A percentile compares a stretch with the other conserved stretches of the same genome.
Evolutionary conservation across 2,329 filamentous ascomycete genomes (phyloP).

Genomic region (Pseudogymnoascus sp.): DNA sequence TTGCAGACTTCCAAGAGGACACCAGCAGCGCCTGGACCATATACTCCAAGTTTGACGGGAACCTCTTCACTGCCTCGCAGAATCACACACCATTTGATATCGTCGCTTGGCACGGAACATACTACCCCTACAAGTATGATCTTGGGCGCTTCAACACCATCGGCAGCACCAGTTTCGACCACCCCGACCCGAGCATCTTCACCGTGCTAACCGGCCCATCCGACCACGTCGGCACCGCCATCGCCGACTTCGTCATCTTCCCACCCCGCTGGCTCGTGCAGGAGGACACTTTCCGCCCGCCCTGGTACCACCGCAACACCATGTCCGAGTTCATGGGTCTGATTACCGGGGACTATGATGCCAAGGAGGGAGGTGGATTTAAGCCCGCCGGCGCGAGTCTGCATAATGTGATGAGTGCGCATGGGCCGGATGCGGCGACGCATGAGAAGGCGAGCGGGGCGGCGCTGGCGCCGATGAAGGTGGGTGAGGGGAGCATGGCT

Average conservation of each 20-base stretch:
- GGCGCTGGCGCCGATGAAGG: constrained; percentile 45
- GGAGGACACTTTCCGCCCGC: constrained; percentile 51
- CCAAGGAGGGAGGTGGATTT: constrained; percentile 48
- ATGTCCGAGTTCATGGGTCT: constrained; percentile 61
- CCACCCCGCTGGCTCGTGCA: constrained; percentile 55
- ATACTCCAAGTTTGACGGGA: constrained; percentile 57
- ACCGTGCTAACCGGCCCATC: constrained; percentile 54
- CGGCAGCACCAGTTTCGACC: constrained; percentile 64
- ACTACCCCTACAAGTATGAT: constrained; percentile 77
- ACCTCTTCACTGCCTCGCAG: constrained; percentile 57
- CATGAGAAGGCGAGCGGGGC: constrained; percentile 46
- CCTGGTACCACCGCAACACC: constrained; percentile 56
- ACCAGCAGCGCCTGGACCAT: constrained; percentile 39
- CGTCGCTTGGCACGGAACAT: constrained; percentile 73
- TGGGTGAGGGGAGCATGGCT: constrained; percentile 51
- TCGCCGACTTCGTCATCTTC: constrained; percentile 59
- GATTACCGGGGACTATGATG: constrained; percentile 52
- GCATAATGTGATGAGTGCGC: constrained; percentile 55
- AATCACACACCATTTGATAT: constrained; percentile 69
- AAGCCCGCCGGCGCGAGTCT: constrained; percentile 51
- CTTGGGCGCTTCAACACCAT: constrained; percentile 68
- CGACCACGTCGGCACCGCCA: constrained; percentile 45
- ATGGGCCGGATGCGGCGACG: constrained; percentile 48
- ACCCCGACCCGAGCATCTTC: constrained; percentile 72
- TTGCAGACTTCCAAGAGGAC: constrained; percentile 59